Conservation (phyloP, 2,329 filamentous ascomycete genomes). For the Aspergillus sp. region DNA sequence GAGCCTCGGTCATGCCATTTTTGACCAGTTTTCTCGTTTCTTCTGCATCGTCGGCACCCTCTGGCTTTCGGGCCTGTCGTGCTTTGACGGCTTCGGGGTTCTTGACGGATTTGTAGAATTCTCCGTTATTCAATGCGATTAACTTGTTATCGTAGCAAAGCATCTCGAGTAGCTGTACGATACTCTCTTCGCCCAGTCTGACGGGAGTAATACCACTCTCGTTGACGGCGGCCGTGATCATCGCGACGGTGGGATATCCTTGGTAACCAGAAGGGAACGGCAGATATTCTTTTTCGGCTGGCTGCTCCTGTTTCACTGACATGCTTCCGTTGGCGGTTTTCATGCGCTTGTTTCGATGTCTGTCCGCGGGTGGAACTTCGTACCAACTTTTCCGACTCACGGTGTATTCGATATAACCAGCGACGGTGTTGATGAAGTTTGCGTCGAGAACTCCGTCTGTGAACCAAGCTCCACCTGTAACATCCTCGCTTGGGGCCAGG, state of each 20-base stretch:
- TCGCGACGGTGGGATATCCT: slow-evolving; percentile 73
- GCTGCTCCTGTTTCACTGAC: slow-evolving; percentile 23
- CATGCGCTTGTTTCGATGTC: slow-evolving; percentile 38
- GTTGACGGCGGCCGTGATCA: slow-evolving; percentile 72
- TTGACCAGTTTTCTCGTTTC: slow-evolving; percentile 38
- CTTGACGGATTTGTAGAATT: slow-evolving; percentile 45
- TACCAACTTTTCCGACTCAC: slow-evolving; percentile 70
- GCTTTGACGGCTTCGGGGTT: slow-evolving; percentile 33
- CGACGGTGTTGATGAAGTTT: slow-evolving; percentile 75
- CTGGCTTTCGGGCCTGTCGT: slow-evolving; percentile 28
- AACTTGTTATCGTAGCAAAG: slow-evolving; percentile 83
- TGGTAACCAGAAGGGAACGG: slow-evolving; percentile 62
- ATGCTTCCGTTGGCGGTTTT: slow-evolving; percentile 30
- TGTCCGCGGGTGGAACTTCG: slow-evolving; percentile 37
- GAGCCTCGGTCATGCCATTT: slow-evolving; percentile 81
- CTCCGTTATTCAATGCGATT: slow-evolving; percentile 53
- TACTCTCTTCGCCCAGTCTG: slow-evolving; percentile 64
- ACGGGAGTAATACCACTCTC: slow-evolving; percentile 66
- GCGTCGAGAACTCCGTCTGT: slow-evolving; percentile 86
- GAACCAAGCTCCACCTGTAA: slow-evolving; percentile 92
- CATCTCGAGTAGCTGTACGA: slow-evolving; percentile 81
- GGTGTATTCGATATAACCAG: slow-evolving; percentile 67
- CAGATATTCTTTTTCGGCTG: slow-evolving; percentile 32
- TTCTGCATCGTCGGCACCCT: slow-evolving; percentile 26
- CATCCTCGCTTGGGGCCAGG: slow-evolving; percentile 79